Base-by-base conservation (phyloP, 2,329 filamentous ascomycete genomes). In the Sarocladiaceae sp. region DNA sequence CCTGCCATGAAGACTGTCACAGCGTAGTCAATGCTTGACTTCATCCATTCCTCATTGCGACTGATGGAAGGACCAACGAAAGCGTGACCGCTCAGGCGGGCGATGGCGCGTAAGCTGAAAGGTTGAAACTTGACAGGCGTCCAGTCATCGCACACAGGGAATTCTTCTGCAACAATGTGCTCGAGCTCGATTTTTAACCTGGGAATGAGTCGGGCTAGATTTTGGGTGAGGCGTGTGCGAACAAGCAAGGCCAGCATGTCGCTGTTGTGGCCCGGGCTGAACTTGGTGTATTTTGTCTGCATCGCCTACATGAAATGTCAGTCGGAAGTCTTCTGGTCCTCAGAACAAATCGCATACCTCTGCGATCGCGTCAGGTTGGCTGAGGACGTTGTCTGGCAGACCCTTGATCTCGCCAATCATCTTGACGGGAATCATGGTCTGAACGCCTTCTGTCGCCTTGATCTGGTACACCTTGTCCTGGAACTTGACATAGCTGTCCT, bases 71-170 rank as follows among this genome's bases (percentile, higher is more conserved):
- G 58, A 1, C 79, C 79, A 6, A 82, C 72, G 55, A 82, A 82
- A 4, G 76, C 71, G 18, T 74, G 69, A 1, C 79, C 77, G 23
- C 77, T 80, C 20, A 83, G 59, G 2, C 78, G 74, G 6, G 79
- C 74, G 11, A 84, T 67, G 3, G 75, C 69, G 20, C 76, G 69
- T 2, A 82, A 67, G 39, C 78, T 66, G 53, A 81, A 75, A 0
- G 74, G 72, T 33, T 79, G 76, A 57, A 81, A 71, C 57, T 72
- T 74, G 49, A 81, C 72, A 0, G 76, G 61, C 1, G 74, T 80
- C 80, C 80, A 83, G 55, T 82, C 78, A 52, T 73, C 64, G 56
- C 75, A 79, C 15, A 67, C 62, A 4, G 76, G 74, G 36, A 79
- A 77, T 59, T 78, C 76, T 1, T 71, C 70, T 11, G 66, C 68